Base-by-base conservation (phyloP, 441 rosid species). In the Arabidopsis hybrid region DNA sequence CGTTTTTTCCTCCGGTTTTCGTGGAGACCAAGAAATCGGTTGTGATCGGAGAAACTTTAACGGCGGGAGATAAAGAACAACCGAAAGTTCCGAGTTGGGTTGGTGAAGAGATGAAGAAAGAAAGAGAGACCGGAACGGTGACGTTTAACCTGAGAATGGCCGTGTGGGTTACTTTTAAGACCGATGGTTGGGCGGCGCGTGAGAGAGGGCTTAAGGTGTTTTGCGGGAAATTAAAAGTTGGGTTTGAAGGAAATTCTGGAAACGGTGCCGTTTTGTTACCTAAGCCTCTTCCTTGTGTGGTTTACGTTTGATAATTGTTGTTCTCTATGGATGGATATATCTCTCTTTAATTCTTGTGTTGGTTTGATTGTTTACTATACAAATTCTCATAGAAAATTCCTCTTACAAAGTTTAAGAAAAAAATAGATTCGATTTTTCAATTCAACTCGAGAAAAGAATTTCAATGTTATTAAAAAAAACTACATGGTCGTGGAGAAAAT, bases 191-290 rank as follows among this genome's bases (percentile, higher is more conserved):
- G 82, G 52, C 82, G 80, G 72, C 67, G 40, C 80, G 82, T 53
- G 70, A 69, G 17, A 56, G 69, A 31, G 72, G 59, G 46, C 63
- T 84, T 59, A 77, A 74, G 67, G 83, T 88, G 65, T 55, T 51
- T 11, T 88, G 92, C 46, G 82, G 78, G 3, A 79, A 75, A 51
- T 60, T 87, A 77, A 78, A 62, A 76, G 80, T 84, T 45, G 68
- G 29, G 11, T 82, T 87, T 34, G 66, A 16, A 29, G 81, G 79
- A 13, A 71, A 5, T 6, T 29, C 89, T 0, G 65, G 67, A 7
- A 67, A 76, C 63, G 92, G 87, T 35, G 70, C 71, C 46, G 76
- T 83, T 60, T 77, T 11, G 4, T 53, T 58, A 43, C 72, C 73
- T 13, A 74, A 67, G n/a, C 69, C 73, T 31, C 70, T 77, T 43